Evolutionary conservation across 768 basidiomycete species (phyloP), one percentile per base, ranked within the genome.

Genomic region (Tephrocybe rancida): DNA sequence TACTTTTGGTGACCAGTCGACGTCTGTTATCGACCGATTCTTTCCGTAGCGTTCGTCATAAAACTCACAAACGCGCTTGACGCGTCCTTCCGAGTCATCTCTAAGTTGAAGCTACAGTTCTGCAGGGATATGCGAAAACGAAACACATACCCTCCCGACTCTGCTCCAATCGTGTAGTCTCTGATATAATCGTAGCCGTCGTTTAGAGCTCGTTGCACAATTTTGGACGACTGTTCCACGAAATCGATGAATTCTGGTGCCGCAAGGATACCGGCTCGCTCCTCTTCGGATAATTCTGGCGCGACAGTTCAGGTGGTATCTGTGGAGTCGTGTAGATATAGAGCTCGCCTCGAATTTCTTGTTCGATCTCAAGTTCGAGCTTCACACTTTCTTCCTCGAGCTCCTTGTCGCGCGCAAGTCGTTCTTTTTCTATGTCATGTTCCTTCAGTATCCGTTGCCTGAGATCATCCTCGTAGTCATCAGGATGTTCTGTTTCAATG

Each of bases 1-100:
- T 57, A 92, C 96, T 78, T 98, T 98, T 2, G 92, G 92, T 46
- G 95, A 98, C 97, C 97, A 99, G 63, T 98, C 96, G 11, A 98
- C 78, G 60, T 93, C 94, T 1, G 97, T 99, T 55, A 99, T 92
- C 5, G 95, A 96, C 48, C 97, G 77, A 65, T 96, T 95, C 70
- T 90, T 92, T 5, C 89, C 89, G 71, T 92, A 90, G 43, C 90
- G 80, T 65, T 97, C 93, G 64, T 97, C 95, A 59, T 79, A 87
- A 73, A 98, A 98, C 42, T 90, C 87, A 63, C 96, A 98, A n/a
- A 96, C 78, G n/a, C 86, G 82, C 68, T 96, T 95, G 37, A 98
- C 88, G 44, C 87, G 85, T 61, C 93, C 94, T 71, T 96, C 95
- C 0, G 87, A 88, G 46, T 95, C 94, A 55, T 96, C 95, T 14